Evolutionary conservation across 1,284 basidiomycete species (phyloP).

Genomic region (Papiliotrema flavescens): DNA sequence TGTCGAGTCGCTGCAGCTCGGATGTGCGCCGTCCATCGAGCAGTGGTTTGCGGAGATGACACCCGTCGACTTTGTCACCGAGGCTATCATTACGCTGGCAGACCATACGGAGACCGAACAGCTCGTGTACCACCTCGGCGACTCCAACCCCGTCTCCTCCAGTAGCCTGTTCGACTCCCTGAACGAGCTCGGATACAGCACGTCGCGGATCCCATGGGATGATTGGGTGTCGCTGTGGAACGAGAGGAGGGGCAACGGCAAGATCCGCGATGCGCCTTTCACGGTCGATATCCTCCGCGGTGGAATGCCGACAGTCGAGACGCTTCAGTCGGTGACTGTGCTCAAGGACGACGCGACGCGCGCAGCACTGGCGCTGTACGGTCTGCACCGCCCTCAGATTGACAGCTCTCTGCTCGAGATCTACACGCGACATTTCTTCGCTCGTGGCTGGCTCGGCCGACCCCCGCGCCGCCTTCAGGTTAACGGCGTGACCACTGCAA

Average conservation of each 20-base stretch:
- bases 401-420: conserved; percentile 32
- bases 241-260: conserved; percentile 26
- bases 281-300: conserved; percentile 36
- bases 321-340: conserved; percentile 25
- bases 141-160: conserved; percentile 30
- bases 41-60: conserved; percentile 42
- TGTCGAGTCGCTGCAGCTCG: conserved; percentile 39
- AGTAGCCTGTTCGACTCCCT: conserved; percentile 31
- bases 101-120: conserved; percentile 25
- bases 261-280: conserved; percentile 17
- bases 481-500: neutral
- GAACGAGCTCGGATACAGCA: conserved; percentile 31
- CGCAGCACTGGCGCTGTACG: conserved; percentile 13
- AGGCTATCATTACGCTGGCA: conserved; percentile 33
- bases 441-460: conserved; percentile 35
- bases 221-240: conserved; percentile 36
- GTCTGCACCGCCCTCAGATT: conserved; percentile 25
- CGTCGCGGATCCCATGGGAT: conserved; percentile 28
- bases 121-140: conserved; percentile 36
- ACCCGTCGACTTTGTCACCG: conserved; percentile 36
- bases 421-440: conserved; percentile 37
- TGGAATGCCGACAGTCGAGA: conserved; percentile 35
- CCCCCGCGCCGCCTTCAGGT: conserved; percentile 12
- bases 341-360: conserved; percentile 37
- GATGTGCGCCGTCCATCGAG: conserved; percentile 32